Percentiles rank a stretch among this genome's conserved stretches.
phyloP scores from a whole-genome alignment of 495 filamentous ascomycete genomes.

The Aspergillus sparsus region DNA sequence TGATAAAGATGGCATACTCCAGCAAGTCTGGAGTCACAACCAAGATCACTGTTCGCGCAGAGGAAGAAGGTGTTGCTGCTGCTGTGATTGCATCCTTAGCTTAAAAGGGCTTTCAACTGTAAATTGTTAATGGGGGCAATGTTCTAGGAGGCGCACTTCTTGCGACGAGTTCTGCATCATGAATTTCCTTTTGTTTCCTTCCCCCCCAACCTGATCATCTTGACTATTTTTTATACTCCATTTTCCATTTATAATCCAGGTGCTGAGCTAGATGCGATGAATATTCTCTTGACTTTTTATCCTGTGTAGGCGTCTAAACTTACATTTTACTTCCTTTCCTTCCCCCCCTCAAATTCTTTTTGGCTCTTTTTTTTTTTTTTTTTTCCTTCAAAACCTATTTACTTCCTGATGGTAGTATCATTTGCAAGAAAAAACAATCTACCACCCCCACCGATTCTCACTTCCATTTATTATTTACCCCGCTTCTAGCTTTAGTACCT shows the following conservation, averaged over 20 bases:
- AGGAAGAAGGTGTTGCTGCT: constrained; percentile 88
- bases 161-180: constrained; percentile 27
- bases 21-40: constrained; percentile 90
- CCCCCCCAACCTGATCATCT: background rate
- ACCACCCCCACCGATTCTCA: background rate
- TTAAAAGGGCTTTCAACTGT: constrained; percentile 47
- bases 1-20: constrained; percentile 90
- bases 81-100: constrained; percentile 82
- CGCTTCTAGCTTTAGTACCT: too few species aligned
- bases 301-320: constrained; percentile 25
- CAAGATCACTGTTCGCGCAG: constrained; percentile 86
- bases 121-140: constrained; percentile 35
- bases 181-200: constrained; percentile 16
- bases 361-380: constrained; percentile 11
- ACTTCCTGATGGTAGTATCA: constrained; percentile 13
- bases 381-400: background rate
- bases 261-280: constrained; percentile 30
- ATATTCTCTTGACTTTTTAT: constrained; percentile 1
- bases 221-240: constrained; percentile 6
- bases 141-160: constrained; percentile 22
- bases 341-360: constrained; percentile 12
- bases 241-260: constrained; percentile 26
- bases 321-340: constrained; percentile 12
- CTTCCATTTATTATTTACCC: too few species aligned
- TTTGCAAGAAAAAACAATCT: constrained; percentile 9